Conservation (phyloP, 495 filamentous ascomycete genomes). For the Xylaria curta region DNA sequence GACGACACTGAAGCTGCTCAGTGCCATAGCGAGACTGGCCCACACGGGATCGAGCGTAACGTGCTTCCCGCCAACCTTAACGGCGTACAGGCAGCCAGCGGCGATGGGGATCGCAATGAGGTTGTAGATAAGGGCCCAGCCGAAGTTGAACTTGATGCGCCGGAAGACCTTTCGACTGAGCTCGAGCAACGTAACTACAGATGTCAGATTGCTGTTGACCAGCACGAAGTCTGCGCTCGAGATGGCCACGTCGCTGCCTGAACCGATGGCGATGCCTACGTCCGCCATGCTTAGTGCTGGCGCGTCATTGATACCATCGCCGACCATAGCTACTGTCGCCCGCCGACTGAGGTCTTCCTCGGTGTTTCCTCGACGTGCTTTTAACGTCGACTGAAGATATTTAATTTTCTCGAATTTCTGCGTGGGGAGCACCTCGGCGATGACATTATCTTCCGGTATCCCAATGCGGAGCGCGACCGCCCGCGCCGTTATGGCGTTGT, state of each 20-base stretch:
- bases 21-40: slow-evolving; percentile 86
- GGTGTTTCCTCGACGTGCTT: slow-evolving; percentile 38
- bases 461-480: slow-evolving; percentile 79
- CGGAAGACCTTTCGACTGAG: slow-evolving; percentile 75
- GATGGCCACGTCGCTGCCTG: slow-evolving; percentile 85
- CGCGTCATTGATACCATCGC: slow-evolving; percentile 90
- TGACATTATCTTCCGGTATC: slow-evolving; percentile 75
- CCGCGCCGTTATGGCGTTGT: slow-evolving; percentile 74
- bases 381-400: slow-evolving; percentile 70
- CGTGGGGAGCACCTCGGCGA: slow-evolving; percentile 85
- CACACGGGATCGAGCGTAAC: slow-evolving; percentile 77
- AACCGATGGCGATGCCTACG: slow-evolving; percentile 83
- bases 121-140: slow-evolving; percentile 90
- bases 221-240: slow-evolving; percentile 83
- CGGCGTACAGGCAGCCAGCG: slow-evolving; percentile 79
- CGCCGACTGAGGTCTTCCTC: slow-evolving; percentile 42
- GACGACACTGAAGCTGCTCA: slow-evolving; percentile 83
- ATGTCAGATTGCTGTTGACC: slow-evolving; percentile 71
- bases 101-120: slow-evolving; percentile 79
- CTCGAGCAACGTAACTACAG: slow-evolving; percentile 74
- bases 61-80: slow-evolving; percentile 59
- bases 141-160: slow-evolving; percentile 85
- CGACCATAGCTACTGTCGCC: slow-evolving; percentile 62
- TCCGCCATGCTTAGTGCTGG: slow-evolving; percentile 81
- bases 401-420: slow-evolving; percentile 87